These are phyloP conservation scores for Pseudevernia furfuracea DNA, from an alignment of 495 filamentous ascomycete genomes.

Conservation along the genomic window DNA sequence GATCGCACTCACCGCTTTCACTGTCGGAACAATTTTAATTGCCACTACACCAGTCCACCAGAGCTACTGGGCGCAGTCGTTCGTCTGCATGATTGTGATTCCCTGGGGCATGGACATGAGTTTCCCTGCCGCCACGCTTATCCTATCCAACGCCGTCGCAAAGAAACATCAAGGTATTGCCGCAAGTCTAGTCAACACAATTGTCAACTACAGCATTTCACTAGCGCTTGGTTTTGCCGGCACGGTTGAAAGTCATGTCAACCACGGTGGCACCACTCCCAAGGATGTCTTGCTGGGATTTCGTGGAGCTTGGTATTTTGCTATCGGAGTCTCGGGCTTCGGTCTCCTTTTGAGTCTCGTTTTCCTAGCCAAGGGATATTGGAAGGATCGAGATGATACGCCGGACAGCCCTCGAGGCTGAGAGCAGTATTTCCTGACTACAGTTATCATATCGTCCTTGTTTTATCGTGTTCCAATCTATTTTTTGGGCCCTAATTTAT, in stretches of 20 bases:
- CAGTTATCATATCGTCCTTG: not conserved
- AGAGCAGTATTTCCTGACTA: too few relatives aligned
- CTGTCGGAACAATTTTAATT: slow-evolving; percentile 33
- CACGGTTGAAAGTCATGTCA: slow-evolving; percentile 51
- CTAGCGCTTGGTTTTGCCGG: slow-evolving; percentile 61
- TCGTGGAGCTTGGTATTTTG: slow-evolving; percentile 50
- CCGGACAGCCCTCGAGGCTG: not conserved
- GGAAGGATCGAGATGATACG: not conserved
- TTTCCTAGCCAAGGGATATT: slow-evolving; percentile 10
- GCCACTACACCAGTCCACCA: slow-evolving; percentile 35
- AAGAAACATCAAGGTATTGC: slow-evolving; percentile 42
- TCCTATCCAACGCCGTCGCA: slow-evolving; percentile 35
- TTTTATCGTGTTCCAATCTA: too few relatives aligned
- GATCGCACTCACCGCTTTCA: slow-evolving; percentile 40
- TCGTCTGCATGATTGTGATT: slow-evolving; percentile 41
- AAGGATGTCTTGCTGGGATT: slow-evolving; percentile 45
- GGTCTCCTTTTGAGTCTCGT: slow-evolving; percentile 33
- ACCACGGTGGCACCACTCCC: slow-evolving; percentile 33
- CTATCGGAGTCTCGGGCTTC: slow-evolving; percentile 43
- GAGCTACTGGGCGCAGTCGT: slow-evolving; percentile 41
- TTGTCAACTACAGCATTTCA: slow-evolving; percentile 60
- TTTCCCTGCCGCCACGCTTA: slow-evolving; percentile 31
- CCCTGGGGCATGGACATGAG: slow-evolving; percentile 50
- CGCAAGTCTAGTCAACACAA: slow-evolving; percentile 54
- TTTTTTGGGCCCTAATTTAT: too few relatives aligned